Conservation (phyloP, 116 monocot species). For the Thalassia testudinum region DNA sequence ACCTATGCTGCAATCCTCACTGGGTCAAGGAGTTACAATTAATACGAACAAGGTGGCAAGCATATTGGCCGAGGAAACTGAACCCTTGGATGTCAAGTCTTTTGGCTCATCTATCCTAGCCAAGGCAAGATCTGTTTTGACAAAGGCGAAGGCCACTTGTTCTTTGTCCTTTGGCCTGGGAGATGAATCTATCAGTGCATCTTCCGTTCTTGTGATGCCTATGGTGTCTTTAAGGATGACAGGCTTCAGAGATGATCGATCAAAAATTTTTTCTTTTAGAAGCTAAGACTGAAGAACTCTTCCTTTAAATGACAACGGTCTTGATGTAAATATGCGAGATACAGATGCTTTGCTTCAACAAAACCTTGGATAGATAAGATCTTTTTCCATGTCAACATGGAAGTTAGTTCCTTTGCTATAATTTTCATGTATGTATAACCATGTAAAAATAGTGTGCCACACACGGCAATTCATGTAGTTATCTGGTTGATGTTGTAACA, state of each 20-base stretch:
- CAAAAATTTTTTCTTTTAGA: slow-evolving; percentile 29
- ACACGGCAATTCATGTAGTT: neutral
- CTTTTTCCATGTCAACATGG: neutral
- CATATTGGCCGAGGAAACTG: slow-evolving; percentile 23
- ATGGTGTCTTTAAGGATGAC: slow-evolving; percentile 86
- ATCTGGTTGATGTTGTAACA: too few species aligned
- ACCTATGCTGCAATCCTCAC: slow-evolving; percentile 23
- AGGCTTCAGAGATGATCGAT: slow-evolving; percentile 63
- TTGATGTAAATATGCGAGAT: slow-evolving; percentile 27
- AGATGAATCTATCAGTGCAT: slow-evolving; percentile 61
- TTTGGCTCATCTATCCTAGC: slow-evolving; percentile 12
- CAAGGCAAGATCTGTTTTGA: slow-evolving; percentile 29
- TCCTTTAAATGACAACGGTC: slow-evolving; percentile 20
- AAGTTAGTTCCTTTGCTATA: neutral
- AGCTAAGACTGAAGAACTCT: slow-evolving; percentile 20
- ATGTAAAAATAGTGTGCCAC: neutral
- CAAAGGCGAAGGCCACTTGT: slow-evolving; percentile 74
- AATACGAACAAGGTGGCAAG: slow-evolving; percentile 38
- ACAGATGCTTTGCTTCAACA: slow-evolving; percentile 35
- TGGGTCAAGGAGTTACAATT: slow-evolving; percentile 22
- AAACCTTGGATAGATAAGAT: neutral
- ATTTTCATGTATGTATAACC: neutral
- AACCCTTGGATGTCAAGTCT: slow-evolving; percentile 24
- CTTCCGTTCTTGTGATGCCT: slow-evolving; percentile 89
- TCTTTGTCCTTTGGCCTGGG: slow-evolving; percentile 60